Evolutionary conservation across 768 basidiomycete genomes (phyloP).

Genomic region (Leucocoprinus sp.): DNA sequence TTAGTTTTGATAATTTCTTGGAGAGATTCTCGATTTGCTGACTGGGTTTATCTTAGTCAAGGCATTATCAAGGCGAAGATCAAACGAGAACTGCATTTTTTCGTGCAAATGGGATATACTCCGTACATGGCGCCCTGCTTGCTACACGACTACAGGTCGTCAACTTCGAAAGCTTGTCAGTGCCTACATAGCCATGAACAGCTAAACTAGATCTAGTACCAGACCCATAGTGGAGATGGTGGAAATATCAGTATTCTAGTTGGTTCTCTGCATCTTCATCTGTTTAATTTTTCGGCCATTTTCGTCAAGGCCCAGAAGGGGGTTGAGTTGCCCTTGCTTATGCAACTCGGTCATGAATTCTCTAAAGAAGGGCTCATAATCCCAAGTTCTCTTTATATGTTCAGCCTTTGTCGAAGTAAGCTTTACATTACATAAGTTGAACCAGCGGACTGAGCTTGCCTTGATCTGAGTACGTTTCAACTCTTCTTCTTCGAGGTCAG

Average conservation of each 20-base stretch:
- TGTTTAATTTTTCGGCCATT: conserved; percentile 21
- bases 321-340: conserved; percentile 37
- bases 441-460: conserved; percentile 25
- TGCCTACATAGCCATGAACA: too few species aligned
- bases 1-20: background rate
- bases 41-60: background rate
- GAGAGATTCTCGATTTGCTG: background rate
- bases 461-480: conserved; percentile 32
- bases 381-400: conserved; percentile 48
- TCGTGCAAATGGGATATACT: background rate
- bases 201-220: too few species aligned
- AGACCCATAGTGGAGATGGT: too few species aligned
- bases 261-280: conserved; percentile 4
- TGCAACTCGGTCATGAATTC: conserved; percentile 36
- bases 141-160: too few species aligned
- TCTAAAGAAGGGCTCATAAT: conserved; percentile 56
- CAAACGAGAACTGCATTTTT: background rate
- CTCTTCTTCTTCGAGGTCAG: conserved; percentile 43
- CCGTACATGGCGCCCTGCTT: too few species aligned
- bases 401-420: conserved; percentile 34
- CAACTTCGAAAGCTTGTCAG: too few species aligned
- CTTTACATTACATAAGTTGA: background rate
- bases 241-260: background rate
- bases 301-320: conserved; percentile 31
- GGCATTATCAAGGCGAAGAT: background rate